Conservation (phyloP, 169 alveolate genomes). For the Neospora caninum region DNA sequence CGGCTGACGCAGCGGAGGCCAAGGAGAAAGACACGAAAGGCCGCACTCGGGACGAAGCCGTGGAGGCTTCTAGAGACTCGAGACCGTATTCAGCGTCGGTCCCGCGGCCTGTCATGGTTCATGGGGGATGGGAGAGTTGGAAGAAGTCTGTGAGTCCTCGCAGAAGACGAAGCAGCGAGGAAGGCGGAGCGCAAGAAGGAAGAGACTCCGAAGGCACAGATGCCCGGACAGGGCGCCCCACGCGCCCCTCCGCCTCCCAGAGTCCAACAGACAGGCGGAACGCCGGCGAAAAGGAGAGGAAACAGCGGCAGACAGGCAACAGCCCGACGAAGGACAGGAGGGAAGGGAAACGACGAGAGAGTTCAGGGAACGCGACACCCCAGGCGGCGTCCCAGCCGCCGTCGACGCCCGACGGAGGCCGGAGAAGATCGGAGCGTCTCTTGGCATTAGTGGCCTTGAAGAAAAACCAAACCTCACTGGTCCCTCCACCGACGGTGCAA, state of each 20-base stretch:
- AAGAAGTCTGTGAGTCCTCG: neutral
- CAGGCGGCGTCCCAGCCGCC: neutral
- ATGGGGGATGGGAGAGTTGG: neutral
- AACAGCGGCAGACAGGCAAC: neutral
- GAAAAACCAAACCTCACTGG: neutral
- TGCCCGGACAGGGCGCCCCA: neutral
- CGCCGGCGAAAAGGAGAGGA: neutral
- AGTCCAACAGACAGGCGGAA: neutral
- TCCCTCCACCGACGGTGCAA: neutral
- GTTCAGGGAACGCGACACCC: neutral
- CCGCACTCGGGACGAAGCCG: neutral
- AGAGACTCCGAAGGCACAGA: neutral
- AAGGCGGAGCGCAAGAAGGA: neutral
- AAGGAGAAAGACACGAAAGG: neutral
- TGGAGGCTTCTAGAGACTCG: neutral
- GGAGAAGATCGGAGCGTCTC: neutral
- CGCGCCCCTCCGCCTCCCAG: neutral
- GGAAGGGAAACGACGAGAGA: neutral
- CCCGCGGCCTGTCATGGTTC: neutral
- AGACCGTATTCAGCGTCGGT: neutral
- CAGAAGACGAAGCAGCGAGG: neutral
- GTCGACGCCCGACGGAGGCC: neutral
- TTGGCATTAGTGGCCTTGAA: neutral
- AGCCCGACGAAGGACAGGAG: neutral
- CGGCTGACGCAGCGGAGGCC: too few relatives aligned